Evolutionary conservation across 768 basidiomycete species (phyloP).

Genomic region (Hypsizygus marmoreus): DNA sequence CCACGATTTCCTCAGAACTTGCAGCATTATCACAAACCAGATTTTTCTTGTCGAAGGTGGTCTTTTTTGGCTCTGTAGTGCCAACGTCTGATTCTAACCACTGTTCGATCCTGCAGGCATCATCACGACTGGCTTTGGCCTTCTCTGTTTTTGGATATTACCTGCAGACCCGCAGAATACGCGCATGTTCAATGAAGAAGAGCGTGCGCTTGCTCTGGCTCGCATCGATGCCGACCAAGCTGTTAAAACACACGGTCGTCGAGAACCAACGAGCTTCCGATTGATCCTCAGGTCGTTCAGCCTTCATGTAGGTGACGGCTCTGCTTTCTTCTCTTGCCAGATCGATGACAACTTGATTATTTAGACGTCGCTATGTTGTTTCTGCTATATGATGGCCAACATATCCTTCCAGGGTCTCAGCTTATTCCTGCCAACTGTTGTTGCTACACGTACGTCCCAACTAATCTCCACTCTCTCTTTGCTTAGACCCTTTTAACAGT

Average conservation of each 20-base stretch:
- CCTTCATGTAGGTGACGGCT: conserved; percentile 31
- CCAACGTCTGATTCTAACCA: background rate
- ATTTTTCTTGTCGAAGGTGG: conserved; percentile 46
- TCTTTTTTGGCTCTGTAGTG: background rate
- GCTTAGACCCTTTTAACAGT: conserved; percentile 7
- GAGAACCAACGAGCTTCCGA: conserved; percentile 30
- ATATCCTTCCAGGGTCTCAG: conserved; percentile 34
- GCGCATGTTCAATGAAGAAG: conserved; percentile 32
- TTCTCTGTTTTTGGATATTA: conserved; percentile 35
- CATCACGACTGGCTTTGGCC: conserved; percentile 38
- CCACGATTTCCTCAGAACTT: background rate
- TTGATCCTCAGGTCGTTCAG: conserved; percentile 33
- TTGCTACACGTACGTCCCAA: conserved; percentile 39
- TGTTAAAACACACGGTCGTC: conserved; percentile 25
- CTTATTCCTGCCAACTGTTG: conserved; percentile 40
- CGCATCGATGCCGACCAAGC: conserved; percentile 37
- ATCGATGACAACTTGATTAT: background rate
- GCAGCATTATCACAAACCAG: conserved; percentile 15
- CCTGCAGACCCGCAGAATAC: conserved; percentile 37
- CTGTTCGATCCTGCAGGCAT: conserved; percentile 28
- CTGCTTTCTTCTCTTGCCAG: background rate
- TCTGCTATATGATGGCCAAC: conserved; percentile 27
- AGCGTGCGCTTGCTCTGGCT: conserved; percentile 34
- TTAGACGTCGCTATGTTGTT: conserved; percentile 21
- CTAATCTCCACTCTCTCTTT: background rate